Evolutionary conservation across 139 green algal species (phyloP), one percentile per base, ranked within the genome.

Genomic region (Chlamydomonas sphaeroides): DNA sequence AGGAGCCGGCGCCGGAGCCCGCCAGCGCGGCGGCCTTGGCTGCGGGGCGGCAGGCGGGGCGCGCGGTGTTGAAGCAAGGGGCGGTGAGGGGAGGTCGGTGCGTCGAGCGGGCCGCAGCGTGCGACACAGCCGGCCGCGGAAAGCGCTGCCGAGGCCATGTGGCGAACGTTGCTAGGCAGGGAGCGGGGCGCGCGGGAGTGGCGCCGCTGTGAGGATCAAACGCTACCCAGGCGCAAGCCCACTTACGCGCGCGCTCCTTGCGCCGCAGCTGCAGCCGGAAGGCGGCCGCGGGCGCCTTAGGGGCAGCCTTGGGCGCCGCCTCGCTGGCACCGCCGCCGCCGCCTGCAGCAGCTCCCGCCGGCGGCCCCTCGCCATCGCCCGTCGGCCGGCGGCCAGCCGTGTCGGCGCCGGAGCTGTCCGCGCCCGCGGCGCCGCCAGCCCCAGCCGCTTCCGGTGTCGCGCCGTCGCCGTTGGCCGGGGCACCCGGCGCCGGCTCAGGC

Each of bases 251-350:
- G 28, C 66, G 66, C 0, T 72, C 66, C 66, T 53, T 72, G 38
- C 39, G 39, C 25, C 66, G 33, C 66, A 80, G 72, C 56, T 80
- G 72, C 72, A 80, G 56, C 36, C 72, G 72, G 57, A 69, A 80
- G 26, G 72, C 72, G 1, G 72, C 72, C 38, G 72, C 36, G 26
- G 39, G 56, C 30, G 4, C 6, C 30, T 26, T 20, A 21, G 18
- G 3, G 30, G 5, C 14, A 30, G 3, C n/a, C 61, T 8, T 28
- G 56, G 11, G 18, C 61, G 61, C 61, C 61, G n/a, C 49, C 25
- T 20, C 41, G 35, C 35, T 26, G 30, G 10, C 30, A n/a, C 42
- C 68, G 1, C 30, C 68, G 30, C 42, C 68, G 21, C 10, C 28
- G 28, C 42, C 68, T 30, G 51, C 71, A 28, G 51, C 51, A n/a